A percentile compares a stretch with the other conserved stretches of the same genome.
phyloP scores from a whole-genome alignment of 768 basidiomycete species.

The Cystofilobasidium ferigula region DNA sequence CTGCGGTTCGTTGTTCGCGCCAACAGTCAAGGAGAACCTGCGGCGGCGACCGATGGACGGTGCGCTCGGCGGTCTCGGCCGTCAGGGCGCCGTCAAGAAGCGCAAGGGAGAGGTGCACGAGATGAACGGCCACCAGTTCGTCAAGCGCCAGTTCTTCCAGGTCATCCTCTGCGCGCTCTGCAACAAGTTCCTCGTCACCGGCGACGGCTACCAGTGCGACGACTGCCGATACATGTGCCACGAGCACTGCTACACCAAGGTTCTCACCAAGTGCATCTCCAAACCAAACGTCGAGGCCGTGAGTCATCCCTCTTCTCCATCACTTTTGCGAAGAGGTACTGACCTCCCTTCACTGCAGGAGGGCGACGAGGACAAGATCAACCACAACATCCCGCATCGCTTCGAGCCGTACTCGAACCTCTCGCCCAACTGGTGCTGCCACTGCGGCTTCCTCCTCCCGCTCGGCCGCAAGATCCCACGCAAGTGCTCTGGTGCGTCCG shows the following conservation, averaged over 20 bases:
- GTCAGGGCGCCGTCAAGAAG: conserved; percentile 95
- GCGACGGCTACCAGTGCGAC: conserved; percentile 96
- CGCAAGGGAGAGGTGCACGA: conserved; percentile 97
- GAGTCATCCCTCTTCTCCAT: neutral
- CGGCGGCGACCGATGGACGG: conserved; percentile 83
- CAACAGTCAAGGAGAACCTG: conserved; percentile 88
- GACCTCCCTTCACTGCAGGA: conserved; percentile 53
- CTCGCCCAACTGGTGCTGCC: conserved; percentile 98
- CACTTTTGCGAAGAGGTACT: too few species aligned
- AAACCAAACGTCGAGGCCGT: conserved; percentile 70
- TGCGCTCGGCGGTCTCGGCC: conserved; percentile 77
- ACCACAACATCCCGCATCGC: conserved; percentile 96
- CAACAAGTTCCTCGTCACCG: conserved; percentile 92
- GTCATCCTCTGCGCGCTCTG: conserved; percentile 98
- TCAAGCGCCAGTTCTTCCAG: conserved; percentile 95
- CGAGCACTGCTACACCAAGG: conserved; percentile 97
- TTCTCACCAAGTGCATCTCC: conserved; percentile 97
- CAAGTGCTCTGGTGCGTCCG: conserved; percentile 55
- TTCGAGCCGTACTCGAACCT: conserved; percentile 95
- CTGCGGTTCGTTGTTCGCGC: neutral
- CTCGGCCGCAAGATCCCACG: conserved; percentile 93
- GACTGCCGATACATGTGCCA: conserved; percentile 98
- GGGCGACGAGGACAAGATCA: conserved; percentile 95
- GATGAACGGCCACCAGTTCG: conserved; percentile 98
- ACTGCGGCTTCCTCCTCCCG: conserved; percentile 96